phyloP scores from a whole-genome alignment of 257 asterid genomes.

The Paulownia fortunei region DNA sequence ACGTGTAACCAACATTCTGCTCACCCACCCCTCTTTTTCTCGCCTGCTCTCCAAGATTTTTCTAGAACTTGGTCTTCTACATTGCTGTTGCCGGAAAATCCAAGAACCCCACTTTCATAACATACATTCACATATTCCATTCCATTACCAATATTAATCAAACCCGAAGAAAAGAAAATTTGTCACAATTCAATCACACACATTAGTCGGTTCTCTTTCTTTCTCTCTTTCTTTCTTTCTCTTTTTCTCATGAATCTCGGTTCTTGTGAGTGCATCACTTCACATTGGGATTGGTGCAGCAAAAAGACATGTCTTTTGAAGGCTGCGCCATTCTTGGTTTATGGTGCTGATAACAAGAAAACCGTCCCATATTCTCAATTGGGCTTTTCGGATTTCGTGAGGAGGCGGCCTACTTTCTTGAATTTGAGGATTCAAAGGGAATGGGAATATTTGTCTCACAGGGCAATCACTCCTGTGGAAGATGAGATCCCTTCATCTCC shows the following conservation, averaged over 20 bases:
- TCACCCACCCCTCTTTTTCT: constrained; percentile 47
- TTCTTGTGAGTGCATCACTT: constrained; percentile 31
- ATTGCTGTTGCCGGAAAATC: constrained; percentile 9
- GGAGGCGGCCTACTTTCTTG: constrained; percentile 37
- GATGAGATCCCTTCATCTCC: constrained; percentile 63
- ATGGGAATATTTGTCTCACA: constrained; percentile 58
- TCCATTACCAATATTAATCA: not conserved
- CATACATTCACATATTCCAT: not conserved
- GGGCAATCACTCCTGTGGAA: constrained; percentile 57
- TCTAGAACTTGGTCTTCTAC: constrained; percentile 22
- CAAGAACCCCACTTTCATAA: not conserved
- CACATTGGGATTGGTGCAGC: constrained; percentile 44
- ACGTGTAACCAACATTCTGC: constrained; percentile 46
- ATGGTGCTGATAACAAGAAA: constrained; percentile 37
- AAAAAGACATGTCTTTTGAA: constrained; percentile 49
- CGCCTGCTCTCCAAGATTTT: constrained; percentile 11
- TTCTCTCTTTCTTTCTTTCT: not conserved
- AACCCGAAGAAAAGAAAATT: not conserved
- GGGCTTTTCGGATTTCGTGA: constrained; percentile 43
- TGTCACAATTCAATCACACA: not conserved
- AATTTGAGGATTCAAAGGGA: constrained; percentile 53
- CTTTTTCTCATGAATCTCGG: constrained; percentile 47
- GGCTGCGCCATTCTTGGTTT: constrained; percentile 49
- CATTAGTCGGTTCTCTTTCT: not conserved
- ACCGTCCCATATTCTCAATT: constrained; percentile 32